A percentile compares a stretch with the other conserved stretches of the same genome.
Evolutionary conservation across 345 rosid genomes (phyloP).

Genomic region (Isatis tinctoria): DNA sequence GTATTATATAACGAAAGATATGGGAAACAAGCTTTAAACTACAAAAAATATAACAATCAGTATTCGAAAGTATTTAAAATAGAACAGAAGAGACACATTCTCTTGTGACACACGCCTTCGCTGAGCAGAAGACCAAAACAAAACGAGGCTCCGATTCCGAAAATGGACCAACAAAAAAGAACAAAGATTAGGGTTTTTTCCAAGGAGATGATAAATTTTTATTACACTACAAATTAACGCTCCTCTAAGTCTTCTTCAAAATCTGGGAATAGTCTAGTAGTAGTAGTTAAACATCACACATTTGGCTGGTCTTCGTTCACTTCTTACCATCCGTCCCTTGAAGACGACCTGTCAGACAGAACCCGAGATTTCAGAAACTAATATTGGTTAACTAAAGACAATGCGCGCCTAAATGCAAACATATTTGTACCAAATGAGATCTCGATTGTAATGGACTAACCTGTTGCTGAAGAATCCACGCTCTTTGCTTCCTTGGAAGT

Average conservation of each 20-base stretch:
- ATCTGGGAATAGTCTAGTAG: not conserved
- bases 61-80: not conserved
- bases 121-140: slow-evolving; percentile 23
- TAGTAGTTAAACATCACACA: not conserved
- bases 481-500: slow-evolving; percentile 74
- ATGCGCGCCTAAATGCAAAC: not conserved
- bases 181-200: slow-evolving; percentile 6
- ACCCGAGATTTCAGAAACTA: not conserved
- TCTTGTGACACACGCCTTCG: slow-evolving; percentile 24
- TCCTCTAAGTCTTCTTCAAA: slow-evolving; percentile 26
- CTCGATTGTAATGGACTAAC: slow-evolving; percentile 1
- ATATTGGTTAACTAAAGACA: not conserved
- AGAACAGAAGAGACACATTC: slow-evolving; percentile 13
- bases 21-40: not conserved
- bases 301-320: slow-evolving; percentile 1
- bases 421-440: not conserved
- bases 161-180: slow-evolving; percentile 3
- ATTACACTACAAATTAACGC: slow-evolving; percentile 19
- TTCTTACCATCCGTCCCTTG: slow-evolving; percentile 34
- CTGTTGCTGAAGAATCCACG: slow-evolving; percentile 65
- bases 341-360: slow-evolving; percentile 4
- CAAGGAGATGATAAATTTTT: slow-evolving; percentile 11
- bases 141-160: slow-evolving; percentile 22
- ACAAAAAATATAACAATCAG: slow-evolving; percentile 13
- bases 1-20: not conserved